Base-by-base conservation (phyloP, 768 basidiomycete genomes). In the Infundibulicybe gibba region DNA sequence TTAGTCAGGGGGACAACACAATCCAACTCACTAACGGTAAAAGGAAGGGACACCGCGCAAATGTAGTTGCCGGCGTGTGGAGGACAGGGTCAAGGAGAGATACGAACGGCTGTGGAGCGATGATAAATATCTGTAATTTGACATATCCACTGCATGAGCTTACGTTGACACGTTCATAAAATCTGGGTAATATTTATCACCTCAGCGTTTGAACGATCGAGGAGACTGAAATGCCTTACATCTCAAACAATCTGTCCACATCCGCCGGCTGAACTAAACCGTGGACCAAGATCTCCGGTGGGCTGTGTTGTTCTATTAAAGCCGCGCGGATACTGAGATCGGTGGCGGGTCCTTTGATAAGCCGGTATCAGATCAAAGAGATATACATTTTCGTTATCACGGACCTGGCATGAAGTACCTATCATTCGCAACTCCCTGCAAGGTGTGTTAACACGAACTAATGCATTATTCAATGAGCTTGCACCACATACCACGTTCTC, bases 1-100 rank as follows among this genome's bases (percentile, higher is more conserved):
- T 43, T 10, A 15, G 40, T 12, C 49, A 41, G 40, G 16, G 11
- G 39, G 21, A 1, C 14, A 10, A 6, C 17, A 10, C n/a, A 10
- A 14, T 38, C 33, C 5, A 45, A 81, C 80, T 70, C 48, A 87
- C 87, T 76, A 49, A 91, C 90, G 40, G 92, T 94, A 63, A 93
- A 92, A 95, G 71, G 71, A 94, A 95, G 0, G 93, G 92, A 56
- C 88, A 90, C 44, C 93, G 75, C 15, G 87, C 79, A 54, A 89
- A 91, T 9, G 87, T 89, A 3, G 80, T 76, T 5, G 82, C 79
- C 9, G 90, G 82, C 0, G 86, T 92, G 58, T 94, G 93, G 13
- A 94, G 69, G 5, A 80, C 81, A 9, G 83, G 84, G 62, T 94
- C 91, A 10, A 95, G 72, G 17, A 94, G 65, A 2, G 87, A 87